Evolutionary conservation across 116 monocot genomes (phyloP), one percentile per base, ranked within the genome.

Genomic region (Posidonia oceanica): DNA sequence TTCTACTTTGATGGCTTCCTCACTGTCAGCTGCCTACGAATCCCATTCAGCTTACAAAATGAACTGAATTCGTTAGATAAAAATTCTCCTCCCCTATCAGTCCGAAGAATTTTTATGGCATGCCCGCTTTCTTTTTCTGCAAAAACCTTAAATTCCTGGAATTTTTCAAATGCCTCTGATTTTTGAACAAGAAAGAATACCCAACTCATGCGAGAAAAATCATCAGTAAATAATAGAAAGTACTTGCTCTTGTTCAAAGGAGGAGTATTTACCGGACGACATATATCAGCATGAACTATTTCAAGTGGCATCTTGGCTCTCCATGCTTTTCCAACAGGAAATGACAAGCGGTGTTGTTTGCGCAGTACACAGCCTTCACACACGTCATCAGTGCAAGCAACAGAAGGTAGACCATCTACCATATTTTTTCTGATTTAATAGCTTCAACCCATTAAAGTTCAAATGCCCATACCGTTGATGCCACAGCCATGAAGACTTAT

Each of bases 151-250:
- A 78, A 73, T 14, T 78, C 52, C 17, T 52, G 16, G 29, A 73
- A 73, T 7, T 68, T 78, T 21, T 68, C 51, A 78, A 73, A 68
- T 29, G 73, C 73, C 21, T 79, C 29, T 36, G 17, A 63, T 38
- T 79, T 79, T n/a, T n/a, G n/a, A n/a, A n/a, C n/a, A n/a, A n/a
- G n/a, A n/a, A n/a, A n/a, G n/a, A n/a, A n/a, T n/a, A n/a, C n/a
- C n/a, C n/a, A n/a, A n/a, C n/a, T n/a, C n/a, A n/a, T n/a, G n/a
- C n/a, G n/a, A n/a, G n/a, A 23, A 23, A 56, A 74, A 70, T 79
- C 63, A 79, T 65, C 63, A 69, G 40, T 56, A 55, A 78, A 73
- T 36, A 68, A 74, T 15, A 73, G 23, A 69, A 69, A 69, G 63
- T 74, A 79, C 58, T 11, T 64, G 23, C 70, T 74, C 17, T 68